phyloP scores from a whole-genome alignment of 192 early-diverging fungal genomes.

The Mortierella antarctica region DNA sequence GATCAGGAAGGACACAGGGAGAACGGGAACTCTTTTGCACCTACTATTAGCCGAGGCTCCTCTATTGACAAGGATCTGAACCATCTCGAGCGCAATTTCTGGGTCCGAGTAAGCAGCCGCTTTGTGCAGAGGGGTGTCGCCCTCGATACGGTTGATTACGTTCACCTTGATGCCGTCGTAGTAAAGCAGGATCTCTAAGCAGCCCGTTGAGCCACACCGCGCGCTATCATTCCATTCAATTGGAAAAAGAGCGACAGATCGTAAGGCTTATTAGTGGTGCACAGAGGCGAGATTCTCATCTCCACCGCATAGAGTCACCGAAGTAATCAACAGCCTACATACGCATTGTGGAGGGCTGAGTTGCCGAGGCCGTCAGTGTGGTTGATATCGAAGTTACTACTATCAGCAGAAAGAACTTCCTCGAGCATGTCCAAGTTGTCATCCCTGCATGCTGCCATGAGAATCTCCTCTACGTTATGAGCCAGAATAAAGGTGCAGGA shows the following conservation, averaged over 20 bases:
- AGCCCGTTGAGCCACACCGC: slow-evolving; percentile 66
- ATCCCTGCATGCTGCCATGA: slow-evolving; percentile 76
- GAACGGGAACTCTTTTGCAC: neutral
- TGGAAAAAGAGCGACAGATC: neutral
- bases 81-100: slow-evolving; percentile 68
- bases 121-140: slow-evolving; percentile 76
- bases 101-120: slow-evolving; percentile 70
- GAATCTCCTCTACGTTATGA: slow-evolving; percentile 67
- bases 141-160: slow-evolving; percentile 60
- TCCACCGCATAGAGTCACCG: neutral
- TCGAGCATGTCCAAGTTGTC: slow-evolving; percentile 76
- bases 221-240: slow-evolving; percentile 40
- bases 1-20: neutral
- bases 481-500: neutral
- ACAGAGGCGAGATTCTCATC: neutral
- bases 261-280: too few relatives aligned
- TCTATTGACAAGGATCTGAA: slow-evolving; percentile 62
- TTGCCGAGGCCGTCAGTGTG: slow-evolving; percentile 71
- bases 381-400: slow-evolving; percentile 65
- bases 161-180: slow-evolving; percentile 66
- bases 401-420: slow-evolving; percentile 61
- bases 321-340: neutral
- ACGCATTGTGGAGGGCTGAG: slow-evolving; percentile 77
- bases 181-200: slow-evolving; percentile 64
- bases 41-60: slow-evolving; percentile 63